Evolutionary conservation across 73 alveolate genomes (phyloP), one percentile per base, ranked within the genome.

Genomic region (Paramecium tetraurelia): DNA sequence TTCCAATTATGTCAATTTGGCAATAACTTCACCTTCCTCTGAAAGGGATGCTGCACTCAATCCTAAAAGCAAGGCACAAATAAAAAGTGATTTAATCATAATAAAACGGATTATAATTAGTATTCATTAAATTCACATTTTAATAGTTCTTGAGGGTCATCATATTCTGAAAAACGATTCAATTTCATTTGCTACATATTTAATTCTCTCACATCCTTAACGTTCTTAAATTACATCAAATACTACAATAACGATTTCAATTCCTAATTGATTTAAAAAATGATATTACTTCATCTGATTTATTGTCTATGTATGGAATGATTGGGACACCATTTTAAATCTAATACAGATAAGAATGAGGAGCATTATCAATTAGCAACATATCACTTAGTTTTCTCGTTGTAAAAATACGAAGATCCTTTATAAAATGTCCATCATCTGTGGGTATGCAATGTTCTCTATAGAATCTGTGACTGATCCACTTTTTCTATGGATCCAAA

Each of bases 321-420:
- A 96, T 96, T 8, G 98, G 98, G 2, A 96, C 94, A 10, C 98
- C 98, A 85, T 96, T 96, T 16, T 95, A 96, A 31, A 95, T 83
- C 77, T 96, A 86, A 76, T 93, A 96, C 1, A 95, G 95, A 85
- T 95, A 96, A 41, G 97, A 96, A 58, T 95, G 94, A 12, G 97
- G 99, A 20, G 99, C 97, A 96, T 97, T 97, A 95, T 97, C 99
- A 24, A 97, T 96, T 31, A 97, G 92, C n/a, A 97, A 77, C 50
- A 89, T 70, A 71, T 89, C 75, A 14, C 75, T 93, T 8, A 97
- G 59, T 89, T 97, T 97, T 75, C 95, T 76, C 35, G 95, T 88
- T 46, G 95, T 92, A 83, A 97, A 95, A 33, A 97, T 97, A 50
- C 98, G 95, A 57, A 97, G 92, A 94, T 97, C 99, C 95, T 97